phyloP scores from a whole-genome alignment of 495 filamentous ascomycete genomes.

The Tuber aestivum region DNA sequence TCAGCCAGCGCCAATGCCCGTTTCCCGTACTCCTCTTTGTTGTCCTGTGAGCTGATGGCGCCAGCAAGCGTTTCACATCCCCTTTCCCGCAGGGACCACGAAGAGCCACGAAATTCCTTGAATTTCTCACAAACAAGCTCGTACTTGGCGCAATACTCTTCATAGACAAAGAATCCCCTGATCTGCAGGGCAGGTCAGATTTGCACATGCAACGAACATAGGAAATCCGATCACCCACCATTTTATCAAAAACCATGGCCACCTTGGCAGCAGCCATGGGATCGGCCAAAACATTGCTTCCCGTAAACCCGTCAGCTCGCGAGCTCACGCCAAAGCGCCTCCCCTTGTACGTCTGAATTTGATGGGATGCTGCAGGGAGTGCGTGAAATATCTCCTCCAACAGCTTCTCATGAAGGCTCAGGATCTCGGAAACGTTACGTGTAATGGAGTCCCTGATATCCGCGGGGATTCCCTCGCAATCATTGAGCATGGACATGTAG shows the following conservation, averaged over 20 bases:
- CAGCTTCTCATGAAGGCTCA: conserved; percentile 65
- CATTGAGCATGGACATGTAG: conserved; percentile 52
- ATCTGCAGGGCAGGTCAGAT: conserved; percentile 51
- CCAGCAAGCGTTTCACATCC: conserved; percentile 81
- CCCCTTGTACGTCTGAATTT: conserved; percentile 48
- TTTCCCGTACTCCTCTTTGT: conserved; percentile 55
- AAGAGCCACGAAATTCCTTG: conserved; percentile 43
- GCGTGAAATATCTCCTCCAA: conserved; percentile 58
- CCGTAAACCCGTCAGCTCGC: conserved; percentile 47
- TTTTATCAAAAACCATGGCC: conserved; percentile 67
- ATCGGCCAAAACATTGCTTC: conserved; percentile 57
- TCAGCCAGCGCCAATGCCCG: conserved; percentile 77
- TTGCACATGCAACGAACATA: not conserved
- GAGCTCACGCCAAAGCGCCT: conserved; percentile 58
- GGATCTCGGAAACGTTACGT: conserved; percentile 61
- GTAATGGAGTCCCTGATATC: conserved; percentile 58
- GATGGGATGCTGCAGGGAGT: conserved; percentile 51
- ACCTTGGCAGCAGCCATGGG: conserved; percentile 67
- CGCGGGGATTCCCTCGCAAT: conserved; percentile 44
- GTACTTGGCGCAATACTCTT: conserved; percentile 82
- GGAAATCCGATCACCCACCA: conserved; percentile 50
- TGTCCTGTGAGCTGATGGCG: conserved; percentile 65
- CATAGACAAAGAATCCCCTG: conserved; percentile 73
- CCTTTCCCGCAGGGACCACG: conserved; percentile 76
- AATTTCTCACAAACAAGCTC: conserved; percentile 74